Conservation (phyloP, 2,329 filamentous ascomycete species). For the Aspergillus texensis region DNA sequence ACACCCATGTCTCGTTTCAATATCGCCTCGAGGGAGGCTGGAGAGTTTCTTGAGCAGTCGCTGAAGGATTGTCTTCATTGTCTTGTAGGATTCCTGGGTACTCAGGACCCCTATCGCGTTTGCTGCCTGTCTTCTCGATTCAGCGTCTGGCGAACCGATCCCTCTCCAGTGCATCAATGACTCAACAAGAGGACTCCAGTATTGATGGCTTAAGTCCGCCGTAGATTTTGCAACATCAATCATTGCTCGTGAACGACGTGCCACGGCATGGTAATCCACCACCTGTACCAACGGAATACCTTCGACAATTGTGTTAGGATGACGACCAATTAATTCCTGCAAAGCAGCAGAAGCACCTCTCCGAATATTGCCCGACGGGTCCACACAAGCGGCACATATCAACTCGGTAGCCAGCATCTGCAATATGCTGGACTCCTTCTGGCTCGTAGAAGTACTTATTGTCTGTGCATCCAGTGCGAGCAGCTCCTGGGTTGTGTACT, state of each 20-base stretch:
- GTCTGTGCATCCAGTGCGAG: slow-evolving; percentile 56
- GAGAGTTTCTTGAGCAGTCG: slow-evolving; percentile 37
- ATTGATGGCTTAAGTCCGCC: slow-evolving; percentile 63
- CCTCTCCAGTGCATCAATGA: slow-evolving; percentile 84
- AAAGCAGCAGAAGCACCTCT: slow-evolving; percentile 89
- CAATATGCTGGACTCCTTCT: slow-evolving; percentile 54
- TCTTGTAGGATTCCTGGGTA: slow-evolving; percentile 34
- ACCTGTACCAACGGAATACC: slow-evolving; percentile 86
- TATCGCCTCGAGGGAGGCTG: slow-evolving; percentile 42
- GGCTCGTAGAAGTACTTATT: slow-evolving; percentile 32
- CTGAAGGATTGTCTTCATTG: slow-evolving; percentile 34
- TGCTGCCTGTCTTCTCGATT: slow-evolving; percentile 73
- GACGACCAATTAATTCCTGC: slow-evolving; percentile 89
- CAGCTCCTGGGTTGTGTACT: slow-evolving; percentile 81
- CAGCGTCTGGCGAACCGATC: slow-evolving; percentile 75
- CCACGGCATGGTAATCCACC: slow-evolving; percentile 92
- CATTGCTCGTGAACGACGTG: slow-evolving; percentile 80
- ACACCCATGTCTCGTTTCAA: slow-evolving; percentile 49
- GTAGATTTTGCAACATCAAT: slow-evolving; percentile 72
- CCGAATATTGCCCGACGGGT: slow-evolving; percentile 90
- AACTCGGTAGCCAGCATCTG: slow-evolving; percentile 82
- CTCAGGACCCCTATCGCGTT: slow-evolving; percentile 63
- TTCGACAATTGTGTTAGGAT: slow-evolving; percentile 79
- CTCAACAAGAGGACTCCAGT: slow-evolving; percentile 70
- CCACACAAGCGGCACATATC: slow-evolving; percentile 78